Percentiles rank a stretch among this genome's conserved stretches.
These are phyloP conservation scores for Ogataea glucozyma DNA, from an alignment of 805 yeast genomes.

Conservation along the genomic window DNA sequence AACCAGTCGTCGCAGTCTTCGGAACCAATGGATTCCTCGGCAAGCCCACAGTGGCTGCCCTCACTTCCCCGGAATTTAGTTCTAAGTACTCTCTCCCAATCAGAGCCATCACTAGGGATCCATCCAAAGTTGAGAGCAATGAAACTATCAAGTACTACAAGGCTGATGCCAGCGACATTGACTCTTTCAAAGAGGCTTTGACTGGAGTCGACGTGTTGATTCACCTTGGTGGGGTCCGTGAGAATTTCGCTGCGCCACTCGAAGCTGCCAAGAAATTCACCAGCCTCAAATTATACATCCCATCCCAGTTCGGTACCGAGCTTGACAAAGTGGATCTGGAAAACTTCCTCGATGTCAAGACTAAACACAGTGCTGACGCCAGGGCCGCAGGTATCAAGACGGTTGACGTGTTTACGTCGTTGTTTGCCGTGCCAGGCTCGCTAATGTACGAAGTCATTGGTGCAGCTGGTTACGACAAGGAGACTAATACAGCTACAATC, in stretches of 20 bases:
- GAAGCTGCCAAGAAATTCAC: constrained; percentile 41
- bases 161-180: constrained; percentile 34
- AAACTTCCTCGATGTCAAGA: constrained; percentile 30
- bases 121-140: constrained; percentile 34
- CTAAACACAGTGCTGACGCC: constrained; percentile 39
- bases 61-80: constrained; percentile 44
- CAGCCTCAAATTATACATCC: constrained; percentile 51
- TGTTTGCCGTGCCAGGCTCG: constrained; percentile 40
- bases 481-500: constrained; percentile 36
- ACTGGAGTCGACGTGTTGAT: constrained; percentile 52
- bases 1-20: constrained; percentile 47
- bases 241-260: constrained; percentile 32
- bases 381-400: constrained; percentile 49
- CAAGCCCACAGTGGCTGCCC: constrained; percentile 45
- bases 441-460: constrained; percentile 38
- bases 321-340: constrained; percentile 28
- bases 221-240: constrained; percentile 40
- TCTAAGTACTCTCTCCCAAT: constrained; percentile 49
- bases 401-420: constrained; percentile 43
- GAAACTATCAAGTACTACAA: constrained; percentile 42
- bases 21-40: constrained; percentile 58
- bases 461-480: constrained; percentile 41
- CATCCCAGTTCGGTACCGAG: constrained; percentile 62
- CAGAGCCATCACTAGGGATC: constrained; percentile 50
- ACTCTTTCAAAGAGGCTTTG: constrained; percentile 39